Conservation (phyloP, 2,329 filamentous ascomycete species). For the Ophiocordyceps robertsii region DNA sequence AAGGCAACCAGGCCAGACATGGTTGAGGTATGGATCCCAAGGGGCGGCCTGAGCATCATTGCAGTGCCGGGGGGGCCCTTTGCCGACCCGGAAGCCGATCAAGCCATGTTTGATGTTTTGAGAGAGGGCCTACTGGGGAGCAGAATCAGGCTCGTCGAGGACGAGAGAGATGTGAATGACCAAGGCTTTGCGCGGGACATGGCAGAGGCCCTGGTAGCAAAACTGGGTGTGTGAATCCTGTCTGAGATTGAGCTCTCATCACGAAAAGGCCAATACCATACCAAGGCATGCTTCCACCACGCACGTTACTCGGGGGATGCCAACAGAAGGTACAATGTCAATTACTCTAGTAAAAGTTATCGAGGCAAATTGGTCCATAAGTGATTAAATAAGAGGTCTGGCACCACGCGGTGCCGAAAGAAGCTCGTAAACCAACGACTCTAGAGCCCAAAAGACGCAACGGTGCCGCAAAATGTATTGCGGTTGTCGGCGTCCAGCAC, state of each 20-base stretch:
- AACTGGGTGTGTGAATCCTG: constrained; percentile 10
- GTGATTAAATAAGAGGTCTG: no score
- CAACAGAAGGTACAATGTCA: no score
- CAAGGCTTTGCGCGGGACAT: constrained; percentile 32
- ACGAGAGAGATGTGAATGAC: constrained; percentile 41
- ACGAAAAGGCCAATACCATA: no score
- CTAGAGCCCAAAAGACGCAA: constrained; percentile 33
- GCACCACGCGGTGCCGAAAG: no score
- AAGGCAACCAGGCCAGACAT: constrained; percentile 21
- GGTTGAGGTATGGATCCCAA: constrained; percentile 45
- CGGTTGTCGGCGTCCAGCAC: constrained; percentile 48
- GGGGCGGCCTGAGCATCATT: constrained; percentile 47
- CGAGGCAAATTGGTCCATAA: no score
- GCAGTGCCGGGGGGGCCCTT: constrained; percentile 40
- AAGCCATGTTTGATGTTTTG: constrained; percentile 38
- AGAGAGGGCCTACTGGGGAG: constrained; percentile 31
- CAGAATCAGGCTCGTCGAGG: constrained; percentile 33
- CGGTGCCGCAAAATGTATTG: constrained; percentile 50
- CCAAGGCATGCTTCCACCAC: no score
- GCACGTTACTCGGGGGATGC: no score
- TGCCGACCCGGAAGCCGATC: constrained; percentile 27
- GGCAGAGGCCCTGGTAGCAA: constrained; percentile 24
- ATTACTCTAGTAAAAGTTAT: no score
- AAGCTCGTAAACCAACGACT: no score
- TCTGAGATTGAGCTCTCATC: no score